A percentile compares a stretch with the other conserved stretches of the same genome.
These are phyloP conservation scores for Neurospora sp. DNA, from an alignment of 495 filamentous ascomycete genomes.

Conservation along the genomic window DNA sequence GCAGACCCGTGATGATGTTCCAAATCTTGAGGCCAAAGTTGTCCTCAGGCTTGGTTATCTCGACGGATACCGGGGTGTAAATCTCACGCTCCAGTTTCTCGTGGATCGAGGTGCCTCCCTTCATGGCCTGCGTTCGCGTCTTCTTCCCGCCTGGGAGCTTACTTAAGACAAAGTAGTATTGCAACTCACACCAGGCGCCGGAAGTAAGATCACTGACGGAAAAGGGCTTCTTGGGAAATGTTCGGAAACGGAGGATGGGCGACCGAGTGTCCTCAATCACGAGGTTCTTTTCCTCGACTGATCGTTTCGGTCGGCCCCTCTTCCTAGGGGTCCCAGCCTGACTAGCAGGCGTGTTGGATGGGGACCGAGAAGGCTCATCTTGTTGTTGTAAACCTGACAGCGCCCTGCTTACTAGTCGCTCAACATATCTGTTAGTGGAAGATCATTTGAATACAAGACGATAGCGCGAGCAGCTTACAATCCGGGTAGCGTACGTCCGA, in stretches of 20 bases:
- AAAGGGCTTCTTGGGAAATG: slow-evolving; percentile 65
- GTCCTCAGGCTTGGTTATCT: slow-evolving; percentile 70
- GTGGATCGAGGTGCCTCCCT: slow-evolving; percentile 65
- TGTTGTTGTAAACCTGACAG: slow-evolving; percentile 11
- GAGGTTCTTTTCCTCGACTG: background rate
- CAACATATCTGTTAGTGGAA: slow-evolving; percentile 43
- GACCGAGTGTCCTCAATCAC: slow-evolving; percentile 23
- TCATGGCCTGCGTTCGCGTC: slow-evolving; percentile 71
- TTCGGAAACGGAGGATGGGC: slow-evolving; percentile 63
- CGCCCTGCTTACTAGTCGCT: slow-evolving; percentile 57
- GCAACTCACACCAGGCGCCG: slow-evolving; percentile 91
- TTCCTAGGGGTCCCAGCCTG: background rate
- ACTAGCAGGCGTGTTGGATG: background rate
- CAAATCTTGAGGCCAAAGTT: slow-evolving; percentile 73
- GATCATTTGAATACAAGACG: background rate
- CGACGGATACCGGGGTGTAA: slow-evolving; percentile 62
- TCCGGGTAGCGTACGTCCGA: slow-evolving; percentile 33
- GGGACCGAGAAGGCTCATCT: background rate
- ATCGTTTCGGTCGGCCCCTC: background rate
- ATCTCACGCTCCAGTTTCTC: slow-evolving; percentile 78
- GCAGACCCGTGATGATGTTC: slow-evolving; percentile 84
- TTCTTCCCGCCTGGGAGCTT: slow-evolving; percentile 58
- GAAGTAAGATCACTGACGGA: slow-evolving; percentile 83
- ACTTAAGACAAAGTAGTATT: slow-evolving; percentile 79
- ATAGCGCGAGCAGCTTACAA: slow-evolving; percentile 26